Base-by-base conservation (phyloP, 768 basidiomycete genomes). In the Chalciporus pseudorubinellus region DNA sequence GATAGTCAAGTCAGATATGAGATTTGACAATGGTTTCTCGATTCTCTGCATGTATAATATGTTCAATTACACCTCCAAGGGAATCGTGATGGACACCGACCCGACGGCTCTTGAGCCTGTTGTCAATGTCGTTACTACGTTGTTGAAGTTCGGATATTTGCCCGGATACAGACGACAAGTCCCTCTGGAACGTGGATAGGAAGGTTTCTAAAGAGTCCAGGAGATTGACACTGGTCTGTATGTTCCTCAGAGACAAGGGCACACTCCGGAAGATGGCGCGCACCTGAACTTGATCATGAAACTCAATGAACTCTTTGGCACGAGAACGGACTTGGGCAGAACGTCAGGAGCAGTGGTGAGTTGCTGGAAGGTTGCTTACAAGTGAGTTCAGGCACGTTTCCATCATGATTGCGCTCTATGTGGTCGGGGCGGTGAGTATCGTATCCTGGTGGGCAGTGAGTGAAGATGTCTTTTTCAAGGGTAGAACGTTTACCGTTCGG, bases 81-180 rank as follows among this genome's bases (percentile, higher is more conserved):
- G 29, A 44, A 31, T 14, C 19, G 28, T 45, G 49, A 50, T 52
- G 28, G 18, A 36, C 44, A 12, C 72, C 83, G 61, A 97, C 97
- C 73, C 85, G 80, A 46, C 97, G 80, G 51, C 86, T 89, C 66
- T 85, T 88, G 51, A 98, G 77, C 51, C 87, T 81, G 53, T 80
- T 82, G 57, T 98, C 97, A 16, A 98, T 97, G 38, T 89, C 89
- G 58, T 89, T 88, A 65, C 92, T 95, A 29, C 92, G 79, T 57
- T 83, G 81, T 63, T 98, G 97, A 20, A 99, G 77, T 56, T 98
- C 92, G 1, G 92, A 89, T 66, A 99, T 95, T 67, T 99, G 95
- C 3, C 93, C 91, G 3, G 97, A 98, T 10, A 98, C 97, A 2
- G 87, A 86, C 6, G 92, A 89, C 19, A 99, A 77, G 68, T 99